phyloP scores from a whole-genome alignment of 495 filamentous ascomycete species.

The Filosporella fistucella region DNA sequence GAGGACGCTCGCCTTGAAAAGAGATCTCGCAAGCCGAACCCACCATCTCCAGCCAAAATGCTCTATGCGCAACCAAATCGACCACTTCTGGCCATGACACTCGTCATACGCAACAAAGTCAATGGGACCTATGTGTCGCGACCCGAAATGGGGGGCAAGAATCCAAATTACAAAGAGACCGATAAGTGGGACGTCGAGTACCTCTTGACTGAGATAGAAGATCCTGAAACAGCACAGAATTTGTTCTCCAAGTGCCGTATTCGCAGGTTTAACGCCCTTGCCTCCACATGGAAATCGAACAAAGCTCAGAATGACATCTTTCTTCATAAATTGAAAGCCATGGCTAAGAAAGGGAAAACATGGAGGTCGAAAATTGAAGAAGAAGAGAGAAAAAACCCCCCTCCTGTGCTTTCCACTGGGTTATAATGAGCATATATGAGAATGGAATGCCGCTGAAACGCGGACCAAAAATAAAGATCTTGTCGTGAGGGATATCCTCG shows the following conservation, averaged over 20 bases:
- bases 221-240: constrained; percentile 28
- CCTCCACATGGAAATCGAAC: constrained; percentile 30
- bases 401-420: not conserved
- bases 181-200: constrained; percentile 79
- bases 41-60: too few species aligned
- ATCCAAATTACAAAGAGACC: too few species aligned
- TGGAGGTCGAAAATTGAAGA: constrained; percentile 26
- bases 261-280: constrained; percentile 30
- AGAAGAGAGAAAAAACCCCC: not conserved
- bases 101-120: constrained; percentile 68
- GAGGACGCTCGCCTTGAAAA: too few species aligned
- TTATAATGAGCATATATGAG: too few species aligned
- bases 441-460: too few species aligned
- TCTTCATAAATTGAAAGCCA: constrained; percentile 34
- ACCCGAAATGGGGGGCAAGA: constrained; percentile 41
- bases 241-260: constrained; percentile 55
- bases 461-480: constrained; percentile 10
- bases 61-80: constrained; percentile 17
- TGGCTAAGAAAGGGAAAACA: constrained; percentile 42
- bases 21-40: too few species aligned
- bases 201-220: constrained; percentile 51
- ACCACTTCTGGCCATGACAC: constrained; percentile 52
- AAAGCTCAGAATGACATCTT: constrained; percentile 33
- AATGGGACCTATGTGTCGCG: constrained; percentile 61
- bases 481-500: constrained; percentile 9